Evolutionary conservation across 441 rosid genomes (phyloP).

Genomic region (Aleurites moluccanus): DNA sequence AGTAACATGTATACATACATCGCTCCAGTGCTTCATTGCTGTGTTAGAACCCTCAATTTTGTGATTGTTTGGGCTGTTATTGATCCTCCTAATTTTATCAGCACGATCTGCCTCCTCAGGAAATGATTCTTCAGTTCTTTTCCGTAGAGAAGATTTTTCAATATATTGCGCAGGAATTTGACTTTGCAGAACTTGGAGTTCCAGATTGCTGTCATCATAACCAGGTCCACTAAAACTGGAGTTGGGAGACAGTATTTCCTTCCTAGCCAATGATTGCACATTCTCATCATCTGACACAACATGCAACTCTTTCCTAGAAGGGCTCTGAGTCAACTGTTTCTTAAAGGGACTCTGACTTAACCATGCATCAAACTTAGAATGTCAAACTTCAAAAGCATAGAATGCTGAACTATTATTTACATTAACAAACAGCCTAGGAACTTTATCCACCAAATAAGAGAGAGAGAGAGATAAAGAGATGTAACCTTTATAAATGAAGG

Average conservation of each 20-base stretch:
- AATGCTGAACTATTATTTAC: slow-evolving; percentile 16
- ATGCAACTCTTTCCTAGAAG: slow-evolving; percentile 30
- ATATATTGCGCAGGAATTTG: slow-evolving; percentile 31
- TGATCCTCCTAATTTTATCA: slow-evolving; percentile 31
- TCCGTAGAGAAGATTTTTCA: slow-evolving; percentile 43
- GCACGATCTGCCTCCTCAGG: slow-evolving; percentile 35
- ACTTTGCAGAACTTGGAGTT: slow-evolving; percentile 18
- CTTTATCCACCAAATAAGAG: slow-evolving; percentile 13
- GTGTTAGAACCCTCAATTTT: slow-evolving; percentile 30
- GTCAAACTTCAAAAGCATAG: slow-evolving; percentile 24
- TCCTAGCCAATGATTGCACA: slow-evolving; percentile 29
- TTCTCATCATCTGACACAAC: slow-evolving; percentile 24
- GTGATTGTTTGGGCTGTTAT: slow-evolving; percentile 38
- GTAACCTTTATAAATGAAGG: slow-evolving; percentile 42
- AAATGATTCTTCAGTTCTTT: slow-evolving; percentile 50
- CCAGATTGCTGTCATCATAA: slow-evolving; percentile 22
- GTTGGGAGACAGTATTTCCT: slow-evolving; percentile 28
- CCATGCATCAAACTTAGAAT: slow-evolving; percentile 24
- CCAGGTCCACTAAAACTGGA: slow-evolving; percentile 26
- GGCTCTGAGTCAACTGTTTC: slow-evolving; percentile 29
- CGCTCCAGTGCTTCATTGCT: slow-evolving; percentile 47
- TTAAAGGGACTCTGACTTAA: slow-evolving; percentile 33
- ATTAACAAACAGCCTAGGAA: slow-evolving; percentile 20
- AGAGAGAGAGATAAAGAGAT: slow-evolving; percentile 23
- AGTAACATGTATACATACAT: slow-evolving; percentile 45